Base-by-base conservation (phyloP, 148 eudicot genomes). In the Mesembryanthemum crystallinum region DNA sequence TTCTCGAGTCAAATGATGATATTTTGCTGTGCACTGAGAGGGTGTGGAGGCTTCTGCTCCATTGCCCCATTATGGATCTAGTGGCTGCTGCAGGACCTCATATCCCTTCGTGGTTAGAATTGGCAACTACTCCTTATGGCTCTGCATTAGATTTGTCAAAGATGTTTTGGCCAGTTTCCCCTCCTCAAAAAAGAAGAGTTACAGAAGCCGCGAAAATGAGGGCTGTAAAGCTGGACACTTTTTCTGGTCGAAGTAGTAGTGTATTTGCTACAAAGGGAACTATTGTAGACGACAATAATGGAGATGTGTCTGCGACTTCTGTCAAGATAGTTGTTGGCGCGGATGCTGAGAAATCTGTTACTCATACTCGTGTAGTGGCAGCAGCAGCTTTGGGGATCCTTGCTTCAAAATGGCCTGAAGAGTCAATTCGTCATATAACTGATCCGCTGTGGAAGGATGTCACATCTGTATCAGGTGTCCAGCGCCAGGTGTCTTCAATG, bases 401-500 rank as follows among this genome's bases (percentile, higher is more conserved):
- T 66, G 90, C 93, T 66, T 96, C 99, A 15, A 92, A 89, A 82
- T 85, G 93, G 84, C 88, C 84, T 66, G 87, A 73, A 64, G 85
- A 81, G 24, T 88, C 88, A 18, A 75, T 87, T 76, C 79, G 79
- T 73, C 88, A 79, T 84, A 81, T 96, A 66, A 77, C 83, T 60
- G 88, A 87, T 74, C 94, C 99, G 27, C 67, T 96, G 58, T 91
- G 99, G 99, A 88, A 78, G 69, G 93, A 91, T 64, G 81, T 92
- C 45, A 82, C 85, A 72, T 92, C 98, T 62, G 70, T 77, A 29
- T 91, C 99, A 71, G 99, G 97, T 78, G 97, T 96, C 73, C 97
- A 91, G 84, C 90, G 99, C n/a, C 99, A 96, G 90, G 94, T 96
- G 78, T 93, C 91, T 64, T 86, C 99, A 3, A 80, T 96, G 97